Evolutionary conservation across 495 filamentous ascomycete genomes (phyloP), one percentile per base, ranked within the genome.

Genomic region (Trichocladium uniseriatum): DNA sequence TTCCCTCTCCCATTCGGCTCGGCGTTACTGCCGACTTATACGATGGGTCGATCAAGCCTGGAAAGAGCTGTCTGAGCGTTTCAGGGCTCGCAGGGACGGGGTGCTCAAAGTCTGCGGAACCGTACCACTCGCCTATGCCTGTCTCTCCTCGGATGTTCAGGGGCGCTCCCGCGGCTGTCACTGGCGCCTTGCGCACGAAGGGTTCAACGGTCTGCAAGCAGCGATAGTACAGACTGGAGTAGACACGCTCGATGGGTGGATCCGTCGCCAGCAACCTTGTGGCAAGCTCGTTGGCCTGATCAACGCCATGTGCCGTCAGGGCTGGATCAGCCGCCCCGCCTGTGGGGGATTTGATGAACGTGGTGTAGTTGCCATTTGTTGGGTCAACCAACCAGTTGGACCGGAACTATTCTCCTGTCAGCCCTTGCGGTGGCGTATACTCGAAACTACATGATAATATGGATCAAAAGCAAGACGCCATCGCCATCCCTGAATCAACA

Each of bases 91-190:
- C 85, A 0, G 91, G 87, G 0, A 78, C 73, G 0, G 92, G 92
- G 60, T 98, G 92, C 43, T 85, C 69, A 69, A 95, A 97, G 55
- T 71, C 67, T 8, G 86, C 84, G 3, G 67, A 57, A 27, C 92
- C 92, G 66, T 86, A 97, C 86, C 89, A 98, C 77, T 98, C 92
- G 40, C 85, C 86, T 38, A 94, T 45, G 8, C 88, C 87, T 54
- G 79, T 82, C 60, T 95, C 88, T 39, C 81, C 75, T 27, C 79
- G 75, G 27, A 91, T 79, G 9, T 21, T 45, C 49, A 56, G 29
- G 20, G 29, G 18, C 35, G 38, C 9, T 3, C 7, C 41, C 22
- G 41, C 3, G 22, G 41, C 34, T 22, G 38, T 2, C 15, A 39
- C 19, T 16, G 31, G 6, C 67, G 70, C 51, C 83, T 65, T 22